Evolutionary conservation across 192 early-diverging fungal genomes (phyloP).

Genomic region (Backusella australiensis): DNA sequence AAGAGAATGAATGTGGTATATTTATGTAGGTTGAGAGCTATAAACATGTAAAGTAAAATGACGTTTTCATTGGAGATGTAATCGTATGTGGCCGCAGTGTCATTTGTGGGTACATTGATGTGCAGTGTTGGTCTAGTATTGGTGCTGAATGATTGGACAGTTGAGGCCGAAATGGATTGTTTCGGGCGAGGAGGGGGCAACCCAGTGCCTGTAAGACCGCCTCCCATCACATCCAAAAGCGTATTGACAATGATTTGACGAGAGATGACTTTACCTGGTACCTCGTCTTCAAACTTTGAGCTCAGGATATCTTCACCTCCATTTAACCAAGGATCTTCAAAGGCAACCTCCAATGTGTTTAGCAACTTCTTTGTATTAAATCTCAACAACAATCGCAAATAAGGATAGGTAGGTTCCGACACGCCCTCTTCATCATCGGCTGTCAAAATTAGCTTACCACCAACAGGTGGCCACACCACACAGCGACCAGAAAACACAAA

Average conservation of each 20-base stretch:
- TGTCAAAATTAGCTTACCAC: slow-evolving; percentile 53
- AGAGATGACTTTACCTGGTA: slow-evolving; percentile 52
- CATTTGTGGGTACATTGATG: slow-evolving; percentile 16
- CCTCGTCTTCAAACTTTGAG: slow-evolving; percentile 45
- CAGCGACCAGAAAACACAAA: slow-evolving; percentile 63
- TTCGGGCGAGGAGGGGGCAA: slow-evolving; percentile 28
- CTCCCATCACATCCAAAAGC: slow-evolving; percentile 52
- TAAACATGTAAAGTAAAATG: slow-evolving; percentile 50
- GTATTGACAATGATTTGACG: slow-evolving; percentile 61
- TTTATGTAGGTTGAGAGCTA: slow-evolving; percentile 52
- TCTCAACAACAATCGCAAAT: slow-evolving; percentile 48
- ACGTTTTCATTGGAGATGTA: slow-evolving; percentile 22
- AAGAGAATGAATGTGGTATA: slow-evolving; percentile 55
- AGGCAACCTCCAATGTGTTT: slow-evolving; percentile 50
- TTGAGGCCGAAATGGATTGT: slow-evolving; percentile 32
- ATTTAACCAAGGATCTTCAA: slow-evolving; percentile 61
- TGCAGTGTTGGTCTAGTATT: slow-evolving; percentile 7
- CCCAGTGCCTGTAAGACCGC: slow-evolving; percentile 12
- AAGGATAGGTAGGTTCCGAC: slow-evolving; percentile 61
- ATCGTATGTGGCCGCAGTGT: not conserved
- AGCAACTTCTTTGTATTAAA: slow-evolving; percentile 54
- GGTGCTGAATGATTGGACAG: slow-evolving; percentile 22
- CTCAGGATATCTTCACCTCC: slow-evolving; percentile 43
- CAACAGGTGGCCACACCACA: slow-evolving; percentile 56
- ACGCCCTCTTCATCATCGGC: slow-evolving; percentile 45